Percentiles rank a stretch among this genome's conserved stretches.
These are phyloP conservation scores for Phoma sp. DNA, from an alignment of 2,329 filamentous ascomycete genomes.

Conservation along the genomic window DNA sequence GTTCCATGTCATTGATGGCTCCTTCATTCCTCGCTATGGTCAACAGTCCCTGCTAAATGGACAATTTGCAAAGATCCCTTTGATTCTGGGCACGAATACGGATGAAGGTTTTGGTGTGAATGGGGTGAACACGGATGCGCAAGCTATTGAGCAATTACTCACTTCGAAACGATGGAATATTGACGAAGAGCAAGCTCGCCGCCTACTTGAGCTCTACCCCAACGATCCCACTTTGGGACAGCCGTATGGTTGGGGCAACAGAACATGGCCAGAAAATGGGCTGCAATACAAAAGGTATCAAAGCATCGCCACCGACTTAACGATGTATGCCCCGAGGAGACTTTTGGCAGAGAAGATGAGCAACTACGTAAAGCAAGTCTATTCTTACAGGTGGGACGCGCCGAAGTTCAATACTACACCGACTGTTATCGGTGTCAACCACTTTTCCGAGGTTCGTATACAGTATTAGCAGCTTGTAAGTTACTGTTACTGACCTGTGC, in stretches of 20 bases:
- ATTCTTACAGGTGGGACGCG: constrained; percentile 42
- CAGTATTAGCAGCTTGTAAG: not conserved
- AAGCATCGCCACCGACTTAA: constrained; percentile 39
- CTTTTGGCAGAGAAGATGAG: constrained; percentile 36
- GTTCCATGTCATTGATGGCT: constrained; percentile 42
- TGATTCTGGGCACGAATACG: constrained; percentile 68
- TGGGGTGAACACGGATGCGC: constrained; percentile 54
- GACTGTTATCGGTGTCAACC: constrained; percentile 35
- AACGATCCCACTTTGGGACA: constrained; percentile 54
- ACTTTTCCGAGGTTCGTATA: constrained; percentile 36
- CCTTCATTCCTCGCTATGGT: constrained; percentile 32
- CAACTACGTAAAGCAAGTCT: constrained; percentile 28
- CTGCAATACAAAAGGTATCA: constrained; percentile 39
- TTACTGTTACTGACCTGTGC: not conserved
- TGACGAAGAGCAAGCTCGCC: constrained; percentile 27
- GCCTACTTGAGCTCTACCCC: constrained; percentile 38
- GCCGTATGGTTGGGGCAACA: constrained; percentile 48
- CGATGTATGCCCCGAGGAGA: constrained; percentile 39
- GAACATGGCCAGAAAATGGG: constrained; percentile 39
- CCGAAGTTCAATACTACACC: constrained; percentile 42
- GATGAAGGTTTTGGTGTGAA: constrained; percentile 70
- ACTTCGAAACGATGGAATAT: constrained; percentile 44
- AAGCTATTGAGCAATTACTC: constrained; percentile 38
- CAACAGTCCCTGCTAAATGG: constrained; percentile 53
- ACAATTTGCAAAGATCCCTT: constrained; percentile 68